Evolutionary conservation across 495 filamentous ascomycete species (phyloP), one percentile per base, ranked within the genome.

Genomic region (Geopyxis carbonaria): DNA sequence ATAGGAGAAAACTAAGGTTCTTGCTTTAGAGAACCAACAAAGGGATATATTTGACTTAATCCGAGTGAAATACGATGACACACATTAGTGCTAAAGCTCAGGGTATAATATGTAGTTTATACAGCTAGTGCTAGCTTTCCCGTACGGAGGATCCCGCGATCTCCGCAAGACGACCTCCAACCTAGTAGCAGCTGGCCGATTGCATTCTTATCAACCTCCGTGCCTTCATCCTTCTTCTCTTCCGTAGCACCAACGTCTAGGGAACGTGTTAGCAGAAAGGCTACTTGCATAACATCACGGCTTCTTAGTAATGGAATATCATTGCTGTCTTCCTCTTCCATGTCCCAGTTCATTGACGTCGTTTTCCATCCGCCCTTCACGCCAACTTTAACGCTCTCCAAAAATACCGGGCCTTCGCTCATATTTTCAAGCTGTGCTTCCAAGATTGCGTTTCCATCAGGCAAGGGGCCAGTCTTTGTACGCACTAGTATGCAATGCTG

Each of bases 341-440:
- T 53, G 28, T 63, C 63, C 66, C 67, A 70, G 32, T 75, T 74
- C 20, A 67, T 59, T 29, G 62, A 64, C 21, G 51, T 54, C 37
- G 60, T 64, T 43, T 48, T 55, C 40, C 70, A 58, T 29, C 67
- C 64, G 3, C 45, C 36, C 48, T 64, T 64, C n/a, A 64, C 48
- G 46, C 66, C 63, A 22, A 77, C 45, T 16, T 57, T 58, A 6
- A 73, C 64, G 43, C 56, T 60, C 56, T 77, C 72, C 38, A 84
- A 58, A 36, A 66, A 61, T 42, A 81, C 66, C 18, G 67, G 64
- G 18, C 68, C 67, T 55, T 83, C 76, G 11, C 80, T 79, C 46
- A 84, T 74, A 58, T 95, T 97, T 64, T 97, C 89, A 42, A 97
- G 52, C 60, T 97, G 89, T 24, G 86, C 91, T 57, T 97, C 89